Conservation (phyloP, 257 asterid species). For the Datura wrightii region DNA sequence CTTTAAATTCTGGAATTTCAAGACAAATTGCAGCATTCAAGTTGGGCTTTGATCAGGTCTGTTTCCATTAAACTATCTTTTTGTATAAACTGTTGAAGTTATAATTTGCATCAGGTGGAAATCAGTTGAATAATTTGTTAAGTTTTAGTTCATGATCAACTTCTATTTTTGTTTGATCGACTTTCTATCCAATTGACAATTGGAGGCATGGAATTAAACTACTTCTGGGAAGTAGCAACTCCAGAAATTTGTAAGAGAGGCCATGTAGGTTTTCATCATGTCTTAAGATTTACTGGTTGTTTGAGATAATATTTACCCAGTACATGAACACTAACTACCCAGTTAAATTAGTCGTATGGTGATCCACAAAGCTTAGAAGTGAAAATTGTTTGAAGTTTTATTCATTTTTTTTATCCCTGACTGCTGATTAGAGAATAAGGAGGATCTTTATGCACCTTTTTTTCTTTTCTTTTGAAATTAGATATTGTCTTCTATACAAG, state of each 20-base stretch:
- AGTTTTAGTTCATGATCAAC: not conserved
- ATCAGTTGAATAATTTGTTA: not conserved
- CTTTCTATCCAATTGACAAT: not conserved
- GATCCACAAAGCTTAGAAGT: not conserved
- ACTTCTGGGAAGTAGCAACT: not conserved
- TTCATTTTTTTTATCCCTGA: too few relatives aligned
- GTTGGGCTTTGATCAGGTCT: constrained; percentile 91
- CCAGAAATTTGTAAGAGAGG: constrained; percentile 8
- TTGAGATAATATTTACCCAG: constrained; percentile 7
- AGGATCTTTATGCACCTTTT: not conserved
- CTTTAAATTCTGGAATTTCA: constrained; percentile 72
- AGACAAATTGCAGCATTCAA: constrained; percentile 92
- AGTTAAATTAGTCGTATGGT: not conserved
- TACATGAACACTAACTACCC: constrained; percentile 22
- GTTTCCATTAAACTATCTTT: not conserved
- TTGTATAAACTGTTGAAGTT: not conserved
- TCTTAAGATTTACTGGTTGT: not conserved
- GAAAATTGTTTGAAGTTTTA: too few relatives aligned
- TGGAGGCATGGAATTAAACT: not conserved
- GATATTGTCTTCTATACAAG: not conserved
- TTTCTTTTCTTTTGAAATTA: not conserved
- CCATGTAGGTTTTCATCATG: not conserved
- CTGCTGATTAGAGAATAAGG: too few relatives aligned
- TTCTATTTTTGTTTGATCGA: not conserved
- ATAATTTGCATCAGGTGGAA: not conserved